phyloP scores from a whole-genome alignment of 345 rosid genomes.

The Eucalyptus polybractea region DNA sequence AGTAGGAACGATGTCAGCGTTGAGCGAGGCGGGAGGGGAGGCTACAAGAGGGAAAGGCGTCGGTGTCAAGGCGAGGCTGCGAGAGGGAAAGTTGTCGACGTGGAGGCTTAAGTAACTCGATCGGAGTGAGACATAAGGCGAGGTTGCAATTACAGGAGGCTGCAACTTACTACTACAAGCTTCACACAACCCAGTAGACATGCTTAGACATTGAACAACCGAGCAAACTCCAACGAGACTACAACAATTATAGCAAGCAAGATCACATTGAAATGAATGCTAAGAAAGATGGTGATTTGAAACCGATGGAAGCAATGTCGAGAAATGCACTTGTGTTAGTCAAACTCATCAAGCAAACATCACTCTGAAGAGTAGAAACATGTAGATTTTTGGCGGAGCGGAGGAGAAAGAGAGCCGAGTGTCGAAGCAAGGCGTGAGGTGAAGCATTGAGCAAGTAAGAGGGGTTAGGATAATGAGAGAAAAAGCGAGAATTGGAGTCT shows the following conservation, averaged over 20 bases:
- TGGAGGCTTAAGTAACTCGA: no score
- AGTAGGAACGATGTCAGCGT: rapidly evolving
- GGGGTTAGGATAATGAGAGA: rapidly evolving
- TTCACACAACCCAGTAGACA: background rate
- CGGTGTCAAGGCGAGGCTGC: no score
- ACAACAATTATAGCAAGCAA: no score
- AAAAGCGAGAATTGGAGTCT: rapidly evolving
- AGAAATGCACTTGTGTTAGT: constrained; percentile 11
- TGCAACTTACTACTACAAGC: rapidly evolving
- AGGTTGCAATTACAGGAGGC: rapidly evolving
- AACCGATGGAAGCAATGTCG: background rate
- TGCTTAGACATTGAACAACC: background rate
- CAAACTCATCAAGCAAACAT: background rate
- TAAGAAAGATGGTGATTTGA: background rate
- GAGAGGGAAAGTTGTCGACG: rapidly evolving
- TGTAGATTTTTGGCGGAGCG: constrained; percentile 15
- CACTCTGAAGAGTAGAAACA: background rate
- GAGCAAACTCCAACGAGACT: background rate
- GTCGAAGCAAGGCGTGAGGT: background rate
- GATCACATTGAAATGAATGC: background rate
- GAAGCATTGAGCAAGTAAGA: rapidly evolving
- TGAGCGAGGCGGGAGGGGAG: rapidly evolving
- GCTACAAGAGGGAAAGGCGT: no score
- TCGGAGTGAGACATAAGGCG: rapidly evolving
- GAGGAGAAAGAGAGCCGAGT: background rate